Evolutionary conservation across 169 alveolate species (phyloP), one percentile per base, ranked within the genome.

Genomic region (Plasmodium billcollinsi): DNA sequence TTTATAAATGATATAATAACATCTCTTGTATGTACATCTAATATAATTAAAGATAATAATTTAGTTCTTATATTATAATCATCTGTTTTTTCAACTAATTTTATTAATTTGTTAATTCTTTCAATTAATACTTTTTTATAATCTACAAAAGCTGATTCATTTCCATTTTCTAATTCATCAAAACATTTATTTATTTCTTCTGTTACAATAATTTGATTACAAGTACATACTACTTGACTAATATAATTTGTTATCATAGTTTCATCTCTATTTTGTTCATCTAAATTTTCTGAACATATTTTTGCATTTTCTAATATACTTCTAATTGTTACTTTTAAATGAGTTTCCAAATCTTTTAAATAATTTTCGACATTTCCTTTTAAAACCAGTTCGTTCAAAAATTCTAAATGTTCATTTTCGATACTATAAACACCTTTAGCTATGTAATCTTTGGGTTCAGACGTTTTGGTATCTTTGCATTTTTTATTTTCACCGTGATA

Each of bases 1-100:
- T 95, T 88, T 75, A 97, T 97, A 90, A 98, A 97, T 49, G 96
- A 95, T 69, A 97, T 98, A 8, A 97, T 99, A n/a, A 97, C 98
- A 90, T 97, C 99, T 65, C 99, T 94, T 18, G 98, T 98, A 88
- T 98, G 99, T 86, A 97, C 99, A 92, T 98, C 99, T 93, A 98
- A 93, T 26, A 99, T 98, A 83, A 98, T 98, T 91, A 98, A 96
- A 21, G 99, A 97, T 88, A 98, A 96, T 88, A 98, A 96, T 94
- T 97, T 97, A 73, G 96, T 92, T 88, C 99, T 94, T 92, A 72
- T 76, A 67, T 88, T 83, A 52, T 74, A 66, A 52, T 88, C 88
- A 9, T 88, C 75, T 26, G 92, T 76, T 92, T 96, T 95, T 88
- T 97, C 96, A 26, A 98, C 99, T 80, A 98, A 96, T 47, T 96